phyloP scores from a whole-genome alignment of 2,329 filamentous ascomycete species.

The Colletotrichum sansevieriae region DNA sequence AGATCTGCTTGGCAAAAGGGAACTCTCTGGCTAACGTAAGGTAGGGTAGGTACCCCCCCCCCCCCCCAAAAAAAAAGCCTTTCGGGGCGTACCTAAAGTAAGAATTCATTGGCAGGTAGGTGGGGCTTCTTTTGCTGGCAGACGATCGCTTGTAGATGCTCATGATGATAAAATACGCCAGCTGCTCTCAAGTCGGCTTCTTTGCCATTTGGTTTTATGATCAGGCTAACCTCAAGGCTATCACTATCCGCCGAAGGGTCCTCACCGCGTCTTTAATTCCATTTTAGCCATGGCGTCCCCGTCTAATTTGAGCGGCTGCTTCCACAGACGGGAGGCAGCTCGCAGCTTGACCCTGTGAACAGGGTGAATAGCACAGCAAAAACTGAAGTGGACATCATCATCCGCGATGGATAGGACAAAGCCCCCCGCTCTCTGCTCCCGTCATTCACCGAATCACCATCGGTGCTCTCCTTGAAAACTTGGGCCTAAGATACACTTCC shows the following conservation, averaged over 20 bases:
- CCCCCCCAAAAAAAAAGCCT: too few relatives aligned
- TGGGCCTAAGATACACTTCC: slow-evolving; percentile 11
- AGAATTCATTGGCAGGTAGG: slow-evolving; percentile 1
- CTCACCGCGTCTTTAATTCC: slow-evolving; percentile 30
- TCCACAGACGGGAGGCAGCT: background rate
- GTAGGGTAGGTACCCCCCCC: too few relatives aligned
- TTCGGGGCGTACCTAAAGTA: too few relatives aligned
- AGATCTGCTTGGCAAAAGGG: background rate
- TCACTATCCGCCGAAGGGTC: slow-evolving; percentile 16
- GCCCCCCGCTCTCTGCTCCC: slow-evolving; percentile 9
- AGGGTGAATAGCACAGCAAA: slow-evolving; percentile 4
- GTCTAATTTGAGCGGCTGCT: slow-evolving; percentile 12
- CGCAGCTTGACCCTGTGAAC: background rate
- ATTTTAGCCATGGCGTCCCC: slow-evolving; percentile 6
- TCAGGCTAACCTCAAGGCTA: slow-evolving; percentile 14
- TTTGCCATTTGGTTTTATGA: slow-evolving; percentile 18
- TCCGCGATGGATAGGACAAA: slow-evolving; percentile 9
- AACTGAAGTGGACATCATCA: slow-evolving; percentile 1
- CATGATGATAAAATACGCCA: slow-evolving; percentile 12
- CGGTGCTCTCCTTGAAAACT: slow-evolving; percentile 18
- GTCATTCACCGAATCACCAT: slow-evolving; percentile 6
- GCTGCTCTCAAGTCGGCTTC: slow-evolving; percentile 10
- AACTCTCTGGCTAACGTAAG: background rate
- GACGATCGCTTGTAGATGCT: slow-evolving; percentile 9
- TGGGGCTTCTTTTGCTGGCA: slow-evolving; percentile 8